A percentile compares a stretch with the other conserved stretches of the same genome.
These are phyloP conservation scores for Secale cereale DNA, from an alignment of 176 grass and related monocot species.

Conservation along the genomic window DNA sequence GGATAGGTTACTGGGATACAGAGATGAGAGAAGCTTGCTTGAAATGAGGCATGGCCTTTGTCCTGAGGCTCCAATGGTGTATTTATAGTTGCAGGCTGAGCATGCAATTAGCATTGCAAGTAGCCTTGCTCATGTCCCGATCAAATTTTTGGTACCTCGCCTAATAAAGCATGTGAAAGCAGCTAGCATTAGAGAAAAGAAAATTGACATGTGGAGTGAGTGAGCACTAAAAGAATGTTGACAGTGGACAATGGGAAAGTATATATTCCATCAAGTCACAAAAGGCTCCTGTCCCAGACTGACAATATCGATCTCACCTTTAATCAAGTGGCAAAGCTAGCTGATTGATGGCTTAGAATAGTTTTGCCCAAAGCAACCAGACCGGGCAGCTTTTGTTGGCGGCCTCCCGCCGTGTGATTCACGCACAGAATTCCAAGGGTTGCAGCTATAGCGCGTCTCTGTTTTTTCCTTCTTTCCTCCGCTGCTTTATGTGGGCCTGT, in stretches of 20 bases:
- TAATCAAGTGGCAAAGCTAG: not conserved
- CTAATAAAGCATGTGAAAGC: constrained; percentile 15
- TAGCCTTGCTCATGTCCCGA: not conserved
- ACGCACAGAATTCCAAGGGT: not conserved
- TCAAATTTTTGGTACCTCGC: not conserved
- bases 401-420: not conserved
- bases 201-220: not conserved
- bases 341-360: not conserved
- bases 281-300: not conserved
- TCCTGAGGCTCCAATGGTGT: not conserved
- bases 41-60: constrained; percentile 32
- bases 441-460: not conserved
- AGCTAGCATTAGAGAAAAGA: not conserved
- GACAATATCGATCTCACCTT: not conserved
- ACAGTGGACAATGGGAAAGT: not conserved
- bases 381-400: not conserved
- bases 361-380: not conserved
- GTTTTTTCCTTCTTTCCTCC: not conserved
- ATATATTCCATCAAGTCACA: too few relatives aligned
- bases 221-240: too few relatives aligned
- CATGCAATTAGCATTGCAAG: not conserved
- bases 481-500: not conserved
- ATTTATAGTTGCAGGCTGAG: not conserved
- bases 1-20: not conserved
- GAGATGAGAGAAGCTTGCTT: not conserved